phyloP scores from a whole-genome alignment of 106 monocot species.

The Phalaenopsis aphrodite region DNA sequence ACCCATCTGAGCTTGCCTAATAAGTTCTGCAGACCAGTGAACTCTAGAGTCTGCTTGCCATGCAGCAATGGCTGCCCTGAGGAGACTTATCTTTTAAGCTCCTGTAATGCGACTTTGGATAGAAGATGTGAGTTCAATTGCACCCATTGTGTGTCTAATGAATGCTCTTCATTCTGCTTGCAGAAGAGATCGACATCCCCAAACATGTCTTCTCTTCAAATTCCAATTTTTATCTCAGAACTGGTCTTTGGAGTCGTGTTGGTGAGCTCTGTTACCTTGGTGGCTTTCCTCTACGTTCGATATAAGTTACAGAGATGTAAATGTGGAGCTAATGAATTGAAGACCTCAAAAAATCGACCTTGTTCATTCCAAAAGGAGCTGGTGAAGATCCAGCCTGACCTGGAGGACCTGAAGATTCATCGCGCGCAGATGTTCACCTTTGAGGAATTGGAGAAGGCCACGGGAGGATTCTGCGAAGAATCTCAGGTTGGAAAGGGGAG shows the following conservation, averaged over 20 bases:
- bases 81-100: slow-evolving; percentile 25
- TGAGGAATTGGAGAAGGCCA: slow-evolving; percentile 86
- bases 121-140: slow-evolving; percentile 60
- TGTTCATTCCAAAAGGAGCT: slow-evolving; percentile 51
- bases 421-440: slow-evolving; percentile 72
- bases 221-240: slow-evolving; percentile 72
- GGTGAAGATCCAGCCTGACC: slow-evolving; percentile 38
- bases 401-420: slow-evolving; percentile 70
- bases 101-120: slow-evolving; percentile 56
- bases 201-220: slow-evolving; percentile 34
- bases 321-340: slow-evolving; percentile 27
- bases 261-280: slow-evolving; percentile 34
- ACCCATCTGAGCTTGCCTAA: slow-evolving; percentile 16
- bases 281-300: slow-evolving; percentile 54
- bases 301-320: slow-evolving; percentile 38
- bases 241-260: slow-evolving; percentile 57
- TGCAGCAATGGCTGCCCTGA: slow-evolving; percentile 65
- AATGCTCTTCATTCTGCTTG: slow-evolving; percentile 49
- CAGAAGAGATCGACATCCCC: slow-evolving; percentile 7
- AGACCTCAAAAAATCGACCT: slow-evolving; percentile 5
- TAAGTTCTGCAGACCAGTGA: slow-evolving; percentile 44
- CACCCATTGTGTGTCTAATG: slow-evolving; percentile 34
- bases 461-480: slow-evolving; percentile 70
- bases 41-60: slow-evolving; percentile 74
- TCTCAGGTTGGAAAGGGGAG: slow-evolving; percentile 90